Evolutionary conservation across 2,329 filamentous ascomycete genomes (phyloP), one percentile per base, ranked within the genome.

Genomic region (Neonectria faginata): DNA sequence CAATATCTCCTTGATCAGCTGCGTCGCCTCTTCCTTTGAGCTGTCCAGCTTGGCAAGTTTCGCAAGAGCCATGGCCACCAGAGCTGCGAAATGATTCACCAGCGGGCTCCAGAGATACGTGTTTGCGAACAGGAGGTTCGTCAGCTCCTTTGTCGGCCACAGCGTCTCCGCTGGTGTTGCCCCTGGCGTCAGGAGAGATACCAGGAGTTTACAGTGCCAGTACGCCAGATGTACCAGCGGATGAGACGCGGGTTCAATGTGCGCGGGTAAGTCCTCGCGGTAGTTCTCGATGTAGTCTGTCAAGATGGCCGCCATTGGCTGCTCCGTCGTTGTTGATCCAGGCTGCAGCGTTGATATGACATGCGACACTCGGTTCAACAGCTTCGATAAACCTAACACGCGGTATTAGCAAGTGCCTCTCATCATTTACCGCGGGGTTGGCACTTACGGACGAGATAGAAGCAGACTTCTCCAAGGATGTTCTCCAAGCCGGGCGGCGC

Each of bases 151-250:
- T 27, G 87, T 87, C 6, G 88, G 85, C 76, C 86, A 88, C 20
- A 91, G 78, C 16, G 90, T 82, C 63, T 91, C 86, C 2, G 82
- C 79, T 0, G 87, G 82, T 44, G 86, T 85, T 1, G 85, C 82
- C 11, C 82, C 83, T 1, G 87, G 84, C 41, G 85, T 86, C 58
- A 89, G 81, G 2, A 92, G 82, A 56, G 89, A 87, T 10, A 88
- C 83, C 18, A 93, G 81, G 9, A 92, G 82, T 65, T 89, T 87
- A 68, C 87, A 84, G 75, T 92, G 89, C 86, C 91, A 92, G 77
- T 91, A 92, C 18, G 86, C 86, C 25, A 93, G 82, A 69, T 91
- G 87, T 2, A 92, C 82, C 33, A 90, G 74, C 3, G 87, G 86
- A 53, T 85, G 81, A 3, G 81, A 79, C 0, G 78, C 74, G 4